phyloP scores from a whole-genome alignment of 2,329 filamentous ascomycete species.

The Neofusicoccum kwambonambiense region DNA sequence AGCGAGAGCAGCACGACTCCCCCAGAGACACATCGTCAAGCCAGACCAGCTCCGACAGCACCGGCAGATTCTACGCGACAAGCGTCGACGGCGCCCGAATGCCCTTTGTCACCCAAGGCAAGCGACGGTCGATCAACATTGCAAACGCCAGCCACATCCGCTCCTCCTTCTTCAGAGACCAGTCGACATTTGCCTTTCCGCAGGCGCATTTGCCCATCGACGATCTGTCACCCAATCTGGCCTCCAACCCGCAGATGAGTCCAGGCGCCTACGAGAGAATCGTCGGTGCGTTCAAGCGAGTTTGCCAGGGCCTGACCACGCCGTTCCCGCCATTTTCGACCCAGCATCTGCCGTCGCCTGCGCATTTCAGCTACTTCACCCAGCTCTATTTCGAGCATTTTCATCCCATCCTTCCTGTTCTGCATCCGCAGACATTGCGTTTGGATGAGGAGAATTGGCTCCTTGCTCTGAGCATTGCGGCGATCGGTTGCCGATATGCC shows the following conservation, averaged over 20 bases:
- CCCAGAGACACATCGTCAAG: not conserved
- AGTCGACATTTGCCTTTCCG: not conserved
- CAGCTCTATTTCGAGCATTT: constrained; percentile 5
- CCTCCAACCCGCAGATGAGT: not conserved
- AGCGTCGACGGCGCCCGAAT: not conserved
- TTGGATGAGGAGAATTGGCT: not conserved
- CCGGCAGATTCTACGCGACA: not conserved
- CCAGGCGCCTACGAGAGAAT: not conserved
- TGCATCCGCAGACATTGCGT: not conserved
- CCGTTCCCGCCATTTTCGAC: not conserved
- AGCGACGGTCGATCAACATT: not conserved
- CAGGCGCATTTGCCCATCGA: not conserved
- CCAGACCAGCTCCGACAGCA: not conserved
- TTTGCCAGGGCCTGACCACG: not conserved
- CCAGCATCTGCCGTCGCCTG: not conserved
- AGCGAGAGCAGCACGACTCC: not conserved
- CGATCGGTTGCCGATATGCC: not conserved
- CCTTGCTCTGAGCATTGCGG: not conserved
- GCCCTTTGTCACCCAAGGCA: not conserved
- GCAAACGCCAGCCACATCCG: not conserved
- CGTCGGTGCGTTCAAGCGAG: not conserved
- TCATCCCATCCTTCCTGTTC: not conserved
- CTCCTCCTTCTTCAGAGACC: not conserved
- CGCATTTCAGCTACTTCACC: not conserved
- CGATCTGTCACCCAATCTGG: not conserved